phyloP scores from a whole-genome alignment of 108 stramenopile species.

The Nannochloropsis gaditana region DNA sequence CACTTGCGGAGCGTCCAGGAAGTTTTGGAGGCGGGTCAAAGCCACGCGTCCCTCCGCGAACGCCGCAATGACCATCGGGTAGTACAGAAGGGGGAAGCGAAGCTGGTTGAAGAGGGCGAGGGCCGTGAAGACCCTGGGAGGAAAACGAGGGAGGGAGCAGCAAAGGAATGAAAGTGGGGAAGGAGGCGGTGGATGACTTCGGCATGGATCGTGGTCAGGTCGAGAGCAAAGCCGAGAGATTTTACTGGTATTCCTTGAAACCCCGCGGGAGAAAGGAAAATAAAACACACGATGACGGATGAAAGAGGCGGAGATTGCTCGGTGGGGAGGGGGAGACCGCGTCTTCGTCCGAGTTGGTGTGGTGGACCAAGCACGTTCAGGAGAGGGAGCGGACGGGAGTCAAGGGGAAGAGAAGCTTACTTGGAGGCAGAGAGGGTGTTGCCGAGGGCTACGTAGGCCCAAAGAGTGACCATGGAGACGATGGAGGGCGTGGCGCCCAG shows the following conservation, averaged over 20 bases:
- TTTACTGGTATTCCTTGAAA: too few relatives aligned
- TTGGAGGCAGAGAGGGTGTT: background rate
- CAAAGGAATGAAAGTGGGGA: background rate
- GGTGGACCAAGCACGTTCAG: too few relatives aligned
- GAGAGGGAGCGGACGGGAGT: background rate
- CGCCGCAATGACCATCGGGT: background rate
- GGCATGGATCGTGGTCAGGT: too few relatives aligned
- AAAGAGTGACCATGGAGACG: conserved; percentile 49
- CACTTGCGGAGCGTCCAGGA: background rate
- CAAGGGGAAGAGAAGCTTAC: background rate
- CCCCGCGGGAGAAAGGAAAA: background rate
- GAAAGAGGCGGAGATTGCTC: background rate
- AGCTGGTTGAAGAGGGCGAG: conserved; percentile 87
- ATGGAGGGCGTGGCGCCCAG: conserved; percentile 50
- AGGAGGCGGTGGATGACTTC: background rate
- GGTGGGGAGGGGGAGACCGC: too few relatives aligned
- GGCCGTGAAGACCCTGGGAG: conserved; percentile 76
- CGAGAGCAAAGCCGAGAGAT: too few relatives aligned
- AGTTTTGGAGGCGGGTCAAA: background rate
- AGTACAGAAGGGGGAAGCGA: conserved; percentile 61
- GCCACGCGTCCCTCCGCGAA: background rate
- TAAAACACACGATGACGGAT: background rate
- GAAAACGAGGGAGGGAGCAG: conserved; percentile 25
- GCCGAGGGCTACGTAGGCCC: conserved; percentile 29
- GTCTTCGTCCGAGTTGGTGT: too few relatives aligned